Base-by-base conservation (phyloP, 1,284 basidiomycete species). In the Ustilago cynodontis region DNA sequence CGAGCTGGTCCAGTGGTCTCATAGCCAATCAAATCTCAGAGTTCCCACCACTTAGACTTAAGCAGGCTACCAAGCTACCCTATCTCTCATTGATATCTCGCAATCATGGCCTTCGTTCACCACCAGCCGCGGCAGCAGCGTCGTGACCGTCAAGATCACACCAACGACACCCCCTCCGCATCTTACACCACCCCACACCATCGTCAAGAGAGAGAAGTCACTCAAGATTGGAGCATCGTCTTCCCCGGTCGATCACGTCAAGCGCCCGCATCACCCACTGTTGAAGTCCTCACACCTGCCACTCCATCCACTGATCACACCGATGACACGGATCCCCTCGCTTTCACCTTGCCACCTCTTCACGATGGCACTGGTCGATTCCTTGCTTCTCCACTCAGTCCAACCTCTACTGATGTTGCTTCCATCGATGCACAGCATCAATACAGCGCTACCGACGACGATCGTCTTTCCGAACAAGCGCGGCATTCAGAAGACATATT, bases 291-390 rank as follows among this genome's bases (percentile, higher is more conserved):
- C 2, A 20, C 49, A 1, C 54, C 49, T 16, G 24, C 47, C 20
- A 55, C 59, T 22, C 41, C 61, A 0, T 53, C 33, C 7, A 28
- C 62, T 1, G 73, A 66, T 26, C 45, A 61, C 24, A 31, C 49
- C 3, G 58, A 62, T 24, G 61, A 62, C 18, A 54, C 65, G 5
- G 59, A 61, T 50, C 59, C 62, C 20, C 61, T 77, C 18, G 69
- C 65, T 5, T 66, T 77, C 26, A 72, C 74, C 0, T 22, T 77
- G 11, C 74, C 74, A 10, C 69, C 74, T 0, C 57, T 70, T 2
- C 74, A 77, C 56, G 74, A 77, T 33, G 74, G 74, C 16, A 77
- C 74, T 10, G 74, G 74, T 35, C 74, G 71, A 24, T 73, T 73
- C 52, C 49, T 72, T 13, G 58, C 67, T 37, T 76, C 68, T 1